phyloP scores from a whole-genome alignment of 2,329 filamentous ascomycete genomes.

The Domatiomyces catenatus region DNA sequence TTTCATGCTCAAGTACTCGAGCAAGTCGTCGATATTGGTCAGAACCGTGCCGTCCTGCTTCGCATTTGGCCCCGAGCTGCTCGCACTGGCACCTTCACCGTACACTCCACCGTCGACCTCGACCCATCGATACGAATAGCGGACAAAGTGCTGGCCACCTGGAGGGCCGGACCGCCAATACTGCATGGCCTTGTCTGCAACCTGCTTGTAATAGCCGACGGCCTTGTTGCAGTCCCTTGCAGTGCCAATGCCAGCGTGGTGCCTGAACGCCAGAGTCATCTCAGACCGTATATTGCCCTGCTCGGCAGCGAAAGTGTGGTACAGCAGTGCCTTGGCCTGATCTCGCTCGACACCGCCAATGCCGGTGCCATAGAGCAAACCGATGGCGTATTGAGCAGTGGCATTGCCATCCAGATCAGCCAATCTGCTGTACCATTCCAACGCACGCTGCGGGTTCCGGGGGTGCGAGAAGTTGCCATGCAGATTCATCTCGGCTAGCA shows the following conservation, averaged over 20 bases:
- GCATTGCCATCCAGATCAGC: constrained; percentile 67
- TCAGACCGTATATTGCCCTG: constrained; percentile 70
- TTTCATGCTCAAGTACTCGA: constrained; percentile 85
- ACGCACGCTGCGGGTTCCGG: constrained; percentile 62
- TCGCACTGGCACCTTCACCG: constrained; percentile 82
- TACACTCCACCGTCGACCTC: constrained; percentile 88
- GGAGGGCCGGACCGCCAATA: constrained; percentile 85
- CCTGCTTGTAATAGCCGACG: constrained; percentile 76
- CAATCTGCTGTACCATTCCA: constrained; percentile 64
- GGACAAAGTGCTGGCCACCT: constrained; percentile 62
- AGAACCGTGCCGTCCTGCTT: constrained; percentile 45
- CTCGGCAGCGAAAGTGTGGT: constrained; percentile 85
- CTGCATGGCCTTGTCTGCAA: constrained; percentile 79
- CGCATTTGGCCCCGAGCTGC: constrained; percentile 72
- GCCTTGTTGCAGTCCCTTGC: constrained; percentile 74
- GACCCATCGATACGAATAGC: constrained; percentile 69
- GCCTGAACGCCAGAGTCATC: constrained; percentile 82
- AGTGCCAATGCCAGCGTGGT: constrained; percentile 72
- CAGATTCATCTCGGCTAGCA: constrained; percentile 90
- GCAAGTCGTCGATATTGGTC: constrained; percentile 73
- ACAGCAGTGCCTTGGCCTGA: constrained; percentile 80
- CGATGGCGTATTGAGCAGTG: constrained; percentile 90
- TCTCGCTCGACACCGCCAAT: constrained; percentile 70
- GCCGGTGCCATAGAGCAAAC: constrained; percentile 88
- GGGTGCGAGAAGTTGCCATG: constrained; percentile 87